Conservation (phyloP, 495 filamentous ascomycete genomes). For the Hypoxylon cercidicola region DNA sequence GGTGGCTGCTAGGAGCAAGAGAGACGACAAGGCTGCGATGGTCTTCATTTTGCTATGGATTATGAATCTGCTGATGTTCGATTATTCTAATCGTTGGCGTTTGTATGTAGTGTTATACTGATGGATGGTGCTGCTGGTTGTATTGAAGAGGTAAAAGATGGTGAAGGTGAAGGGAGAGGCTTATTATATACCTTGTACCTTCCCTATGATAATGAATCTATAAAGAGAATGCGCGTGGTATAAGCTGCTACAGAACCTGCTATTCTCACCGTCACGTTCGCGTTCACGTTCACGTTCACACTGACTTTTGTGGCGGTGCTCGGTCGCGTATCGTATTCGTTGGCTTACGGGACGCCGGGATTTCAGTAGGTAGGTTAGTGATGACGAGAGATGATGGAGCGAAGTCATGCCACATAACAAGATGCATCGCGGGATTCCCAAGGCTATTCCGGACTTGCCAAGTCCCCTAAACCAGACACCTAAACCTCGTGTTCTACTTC, state of each 20-base stretch:
- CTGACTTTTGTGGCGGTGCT: slow-evolving; percentile 22
- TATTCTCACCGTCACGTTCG: no score
- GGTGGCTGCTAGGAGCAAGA: slow-evolving; percentile 39
- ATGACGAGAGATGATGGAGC: slow-evolving; percentile 23
- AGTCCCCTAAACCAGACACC: slow-evolving; percentile 4
- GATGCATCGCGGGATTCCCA: slow-evolving; percentile 13
- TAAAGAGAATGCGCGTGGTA: no score
- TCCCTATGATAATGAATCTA: no score
- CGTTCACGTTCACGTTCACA: no score
- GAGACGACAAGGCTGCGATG: slow-evolving; percentile 33
- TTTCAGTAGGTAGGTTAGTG: slow-evolving; percentile 8
- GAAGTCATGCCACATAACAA: slow-evolving; percentile 36
- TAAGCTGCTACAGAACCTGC: no score
- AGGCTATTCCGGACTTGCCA: slow-evolving; percentile 12
- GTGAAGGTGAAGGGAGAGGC: no score
- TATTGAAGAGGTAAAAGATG: no score
- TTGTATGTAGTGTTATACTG: not conserved
- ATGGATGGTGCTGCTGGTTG: not conserved
- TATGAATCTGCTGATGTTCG: not conserved
- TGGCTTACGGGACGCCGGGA: slow-evolving; percentile 8
- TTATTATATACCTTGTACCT: no score
- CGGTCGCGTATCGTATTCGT: slow-evolving; percentile 19
- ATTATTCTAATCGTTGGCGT: not conserved
- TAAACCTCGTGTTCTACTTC: slow-evolving; percentile 10
- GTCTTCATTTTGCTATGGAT: slow-evolving; percentile 33